phyloP scores from a whole-genome alignment of 2,329 filamentous ascomycete genomes.

The Arachnomyces sp. region DNA sequence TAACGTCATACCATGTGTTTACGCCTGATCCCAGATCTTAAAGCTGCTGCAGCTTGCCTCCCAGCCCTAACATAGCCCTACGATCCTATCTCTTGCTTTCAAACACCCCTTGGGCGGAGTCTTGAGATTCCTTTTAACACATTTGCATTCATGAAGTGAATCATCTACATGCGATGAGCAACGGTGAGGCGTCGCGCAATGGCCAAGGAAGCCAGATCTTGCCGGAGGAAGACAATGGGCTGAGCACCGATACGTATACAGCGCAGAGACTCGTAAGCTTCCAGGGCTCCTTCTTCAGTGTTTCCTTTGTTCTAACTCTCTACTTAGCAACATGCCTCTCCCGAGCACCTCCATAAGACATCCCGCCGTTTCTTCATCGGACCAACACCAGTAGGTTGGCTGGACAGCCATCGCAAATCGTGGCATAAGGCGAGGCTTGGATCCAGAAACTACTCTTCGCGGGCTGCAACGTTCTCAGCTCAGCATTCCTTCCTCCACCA shows the following conservation, averaged over 20 bases:
- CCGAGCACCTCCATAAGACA: constrained; percentile 55
- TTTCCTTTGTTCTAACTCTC: not conserved
- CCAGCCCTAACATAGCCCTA: no score
- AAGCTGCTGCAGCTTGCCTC: no score
- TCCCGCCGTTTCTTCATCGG: constrained; percentile 58
- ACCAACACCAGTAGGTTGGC: constrained; percentile 58
- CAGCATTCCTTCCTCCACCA: constrained; percentile 38
- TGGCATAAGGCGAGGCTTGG: constrained; percentile 50
- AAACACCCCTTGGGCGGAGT: no score
- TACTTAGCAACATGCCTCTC: constrained; percentile 51
- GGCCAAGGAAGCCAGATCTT: no score
- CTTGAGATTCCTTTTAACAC: no score
- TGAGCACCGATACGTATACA: constrained; percentile 47
- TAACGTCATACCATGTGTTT: constrained; percentile 24
- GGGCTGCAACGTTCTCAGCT: constrained; percentile 46
- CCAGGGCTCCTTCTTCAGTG: constrained; percentile 10
- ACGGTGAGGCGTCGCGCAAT: no score
- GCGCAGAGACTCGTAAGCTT: constrained; percentile 44
- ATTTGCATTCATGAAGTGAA: no score
- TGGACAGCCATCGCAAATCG: constrained; percentile 54
- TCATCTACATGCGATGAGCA: no score
- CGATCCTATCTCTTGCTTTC: no score
- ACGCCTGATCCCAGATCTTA: no score
- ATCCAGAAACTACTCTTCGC: constrained; percentile 40
- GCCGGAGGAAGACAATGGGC: constrained; percentile 24